Evolutionary conservation across 164 flowering plant genomes (phyloP), one percentile per base, ranked within the genome.

Genomic region (Platanus orientalis): DNA sequence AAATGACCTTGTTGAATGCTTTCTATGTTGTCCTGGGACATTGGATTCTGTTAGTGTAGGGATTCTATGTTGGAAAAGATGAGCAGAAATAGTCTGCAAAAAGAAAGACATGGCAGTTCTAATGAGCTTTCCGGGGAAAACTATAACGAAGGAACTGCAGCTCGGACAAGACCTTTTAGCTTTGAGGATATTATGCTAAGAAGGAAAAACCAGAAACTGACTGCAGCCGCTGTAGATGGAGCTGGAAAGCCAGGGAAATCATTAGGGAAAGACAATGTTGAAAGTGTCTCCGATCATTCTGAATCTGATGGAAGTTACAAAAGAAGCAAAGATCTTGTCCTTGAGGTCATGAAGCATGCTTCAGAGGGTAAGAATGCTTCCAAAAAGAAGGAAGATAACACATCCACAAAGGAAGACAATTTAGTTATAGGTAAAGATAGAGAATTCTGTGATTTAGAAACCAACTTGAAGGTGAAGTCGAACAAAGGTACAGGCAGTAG

Each of bases 121-220:
- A 51, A 54, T 64, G 75, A 63, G 54, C 51, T 62, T 26, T 64
- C 74, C 12, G 39, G 20, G 48, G 73, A 69, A 67, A 39, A 72
- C 17, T 9, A 23, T 47, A 47, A 73, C 70, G 96, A 80, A 48
- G 97, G 89, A 51, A 85, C 88, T 64, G 76, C 97, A 62, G 99
- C 99, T 60, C 76, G 98, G 60, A 92, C 97, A 58, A 83, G 99
- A 69, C 98, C 99, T 48, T 74, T 81, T 54, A 92, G 87, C 72
- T 88, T 72, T 71, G 95, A 88, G 29, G 91, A 92, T 68, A 83
- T 92, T 49, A 84, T 92, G 94, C 74, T 65, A 56, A 79, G 74
- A 71, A 82, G 99, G 74, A 79, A 79, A 66, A 80, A 67, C 44
- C 87, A 80, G 75, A 75, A 75, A 60, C 23, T 70, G 20, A 45